Evolutionary conservation across 164 flowering plant species (phyloP).

Genomic region (Macadamia tetraphylla): DNA sequence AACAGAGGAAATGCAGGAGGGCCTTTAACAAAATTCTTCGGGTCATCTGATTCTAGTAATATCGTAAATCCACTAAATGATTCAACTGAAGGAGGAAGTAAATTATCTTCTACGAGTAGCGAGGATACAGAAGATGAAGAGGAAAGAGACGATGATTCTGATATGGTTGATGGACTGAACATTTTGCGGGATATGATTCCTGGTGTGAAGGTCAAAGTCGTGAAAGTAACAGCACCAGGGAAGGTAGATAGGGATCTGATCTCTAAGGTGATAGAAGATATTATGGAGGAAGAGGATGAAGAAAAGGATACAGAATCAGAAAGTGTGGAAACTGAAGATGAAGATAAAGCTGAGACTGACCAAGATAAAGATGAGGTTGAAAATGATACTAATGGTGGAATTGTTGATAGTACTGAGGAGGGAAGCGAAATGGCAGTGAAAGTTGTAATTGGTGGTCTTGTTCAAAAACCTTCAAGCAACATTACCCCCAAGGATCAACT

Average conservation of each 20-base stretch:
- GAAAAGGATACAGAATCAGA: slow-evolving; percentile 51
- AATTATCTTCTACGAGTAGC: slow-evolving; percentile 25
- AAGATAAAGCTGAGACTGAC: slow-evolving; percentile 36
- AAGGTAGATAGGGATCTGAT: slow-evolving; percentile 62
- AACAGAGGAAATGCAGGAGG: slow-evolving; percentile 28
- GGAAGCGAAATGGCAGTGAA: slow-evolving; percentile 54
- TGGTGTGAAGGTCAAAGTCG: slow-evolving; percentile 67
- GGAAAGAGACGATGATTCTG: slow-evolving; percentile 54
- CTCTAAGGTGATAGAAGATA: slow-evolving; percentile 67
- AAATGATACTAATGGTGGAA: slow-evolving; percentile 34
- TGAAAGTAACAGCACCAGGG: slow-evolving; percentile 64
- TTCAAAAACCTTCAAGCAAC: slow-evolving; percentile 41
- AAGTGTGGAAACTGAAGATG: slow-evolving; percentile 42
- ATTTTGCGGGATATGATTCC: slow-evolving; percentile 78
- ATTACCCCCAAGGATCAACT: slow-evolving; percentile 31
- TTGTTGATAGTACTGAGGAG: slow-evolving; percentile 25
- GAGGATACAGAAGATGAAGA: slow-evolving; percentile 56
- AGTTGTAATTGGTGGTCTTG: slow-evolving; percentile 59
- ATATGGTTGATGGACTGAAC: slow-evolving; percentile 43
- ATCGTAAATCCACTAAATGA: slow-evolving; percentile 30
- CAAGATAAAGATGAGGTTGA: slow-evolving; percentile 43
- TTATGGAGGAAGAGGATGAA: slow-evolving; percentile 74
- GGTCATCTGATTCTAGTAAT: slow-evolving; percentile 25
- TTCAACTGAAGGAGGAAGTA: slow-evolving; percentile 43
- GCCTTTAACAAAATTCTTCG: slow-evolving; percentile 25